Percentiles rank a stretch among this genome's conserved stretches.
These are phyloP conservation scores for Globisporangium radiosum DNA, from an alignment of 352 stramenopile species.

Conservation along the genomic window DNA sequence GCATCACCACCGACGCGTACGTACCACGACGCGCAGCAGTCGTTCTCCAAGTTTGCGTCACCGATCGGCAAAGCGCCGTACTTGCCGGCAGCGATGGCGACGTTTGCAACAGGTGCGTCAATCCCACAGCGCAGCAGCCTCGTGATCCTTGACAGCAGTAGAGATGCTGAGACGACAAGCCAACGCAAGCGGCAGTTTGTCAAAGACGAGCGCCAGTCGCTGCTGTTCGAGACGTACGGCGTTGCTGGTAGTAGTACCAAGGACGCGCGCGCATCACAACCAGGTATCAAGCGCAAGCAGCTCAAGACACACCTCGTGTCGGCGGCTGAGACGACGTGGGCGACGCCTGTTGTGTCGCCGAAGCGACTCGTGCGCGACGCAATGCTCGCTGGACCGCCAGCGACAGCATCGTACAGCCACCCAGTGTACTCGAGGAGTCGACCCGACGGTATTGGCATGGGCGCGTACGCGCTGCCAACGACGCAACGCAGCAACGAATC, in stretches of 20 bases:
- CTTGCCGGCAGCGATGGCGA: slow-evolving; percentile 25
- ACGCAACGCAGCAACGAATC: not conserved
- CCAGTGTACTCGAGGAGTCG: slow-evolving; percentile 25
- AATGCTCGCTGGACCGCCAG: slow-evolving; percentile 13
- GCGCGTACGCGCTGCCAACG: slow-evolving; percentile 9
- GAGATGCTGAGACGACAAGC: not conserved
- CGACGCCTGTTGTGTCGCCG: slow-evolving; percentile 18
- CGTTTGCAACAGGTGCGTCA: slow-evolving; percentile 13
- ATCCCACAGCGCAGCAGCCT: slow-evolving; percentile 28
- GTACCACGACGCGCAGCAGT: not conserved
- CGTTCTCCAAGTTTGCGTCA: slow-evolving; percentile 41
- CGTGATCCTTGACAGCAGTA: slow-evolving; percentile 23
- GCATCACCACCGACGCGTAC: not conserved
- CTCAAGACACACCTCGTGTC: slow-evolving; percentile 45
- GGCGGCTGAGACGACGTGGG: slow-evolving; percentile 26
- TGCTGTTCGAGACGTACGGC: slow-evolving; percentile 66
- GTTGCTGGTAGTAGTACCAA: slow-evolving; percentile 15
- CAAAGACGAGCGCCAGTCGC: slow-evolving; percentile 44
- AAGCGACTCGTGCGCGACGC: slow-evolving; percentile 22
- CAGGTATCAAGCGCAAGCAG: slow-evolving; percentile 52
- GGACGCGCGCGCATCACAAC: slow-evolving; percentile 7
- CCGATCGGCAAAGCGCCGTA: slow-evolving; percentile 37
- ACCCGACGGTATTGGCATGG: slow-evolving; percentile 1
- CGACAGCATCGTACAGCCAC: not conserved
- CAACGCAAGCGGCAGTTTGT: slow-evolving; percentile 24